phyloP scores from a whole-genome alignment of 192 early-diverging fungal species.

The Entomortierella parvispora region DNA sequence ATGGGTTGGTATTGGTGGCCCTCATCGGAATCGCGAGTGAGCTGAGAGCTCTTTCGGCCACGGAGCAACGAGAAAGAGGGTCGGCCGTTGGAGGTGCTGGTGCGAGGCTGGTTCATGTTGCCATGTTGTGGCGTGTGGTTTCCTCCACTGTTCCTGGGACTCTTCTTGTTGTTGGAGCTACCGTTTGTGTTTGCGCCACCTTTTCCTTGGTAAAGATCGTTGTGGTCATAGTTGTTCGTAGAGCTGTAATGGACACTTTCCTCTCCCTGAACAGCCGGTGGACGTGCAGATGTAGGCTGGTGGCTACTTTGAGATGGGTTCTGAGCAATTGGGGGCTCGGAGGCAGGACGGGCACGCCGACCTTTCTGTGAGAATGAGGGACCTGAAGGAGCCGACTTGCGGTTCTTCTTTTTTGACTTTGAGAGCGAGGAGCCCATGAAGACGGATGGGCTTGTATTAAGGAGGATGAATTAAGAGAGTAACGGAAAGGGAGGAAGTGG shows the following conservation, averaged over 20 bases:
- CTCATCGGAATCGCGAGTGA: slow-evolving; percentile 13
- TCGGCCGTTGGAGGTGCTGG: slow-evolving; percentile 21
- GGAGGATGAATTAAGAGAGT: background rate
- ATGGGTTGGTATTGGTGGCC: background rate
- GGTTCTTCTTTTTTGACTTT: slow-evolving; percentile 48
- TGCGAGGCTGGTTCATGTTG: slow-evolving; percentile 31
- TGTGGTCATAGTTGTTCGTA: slow-evolving; percentile 9
- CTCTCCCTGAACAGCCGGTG: background rate
- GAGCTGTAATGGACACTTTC: slow-evolving; percentile 3
- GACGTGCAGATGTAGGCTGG: background rate
- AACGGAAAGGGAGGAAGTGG: background rate
- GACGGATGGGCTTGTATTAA: background rate
- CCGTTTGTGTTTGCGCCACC: background rate
- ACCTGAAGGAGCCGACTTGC: slow-evolving; percentile 19
- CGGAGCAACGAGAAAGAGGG: slow-evolving; percentile 26
- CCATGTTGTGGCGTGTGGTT: slow-evolving; percentile 5
- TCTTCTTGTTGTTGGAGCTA: slow-evolving; percentile 4
- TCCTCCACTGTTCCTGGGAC: slow-evolving; percentile 13
- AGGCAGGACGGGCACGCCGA: background rate
- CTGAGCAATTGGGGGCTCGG: slow-evolving; percentile 13
- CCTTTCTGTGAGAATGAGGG: background rate
- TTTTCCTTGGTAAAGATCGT: background rate
- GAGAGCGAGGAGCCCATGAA: slow-evolving; percentile 43
- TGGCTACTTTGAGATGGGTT: slow-evolving; percentile 24
- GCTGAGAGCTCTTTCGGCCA: slow-evolving; percentile 27